A percentile compares a stretch with the other conserved stretches of the same genome.
Evolutionary conservation across 2,329 filamentous ascomycete genomes (phyloP).

Genomic region (Didymella exigua): DNA sequence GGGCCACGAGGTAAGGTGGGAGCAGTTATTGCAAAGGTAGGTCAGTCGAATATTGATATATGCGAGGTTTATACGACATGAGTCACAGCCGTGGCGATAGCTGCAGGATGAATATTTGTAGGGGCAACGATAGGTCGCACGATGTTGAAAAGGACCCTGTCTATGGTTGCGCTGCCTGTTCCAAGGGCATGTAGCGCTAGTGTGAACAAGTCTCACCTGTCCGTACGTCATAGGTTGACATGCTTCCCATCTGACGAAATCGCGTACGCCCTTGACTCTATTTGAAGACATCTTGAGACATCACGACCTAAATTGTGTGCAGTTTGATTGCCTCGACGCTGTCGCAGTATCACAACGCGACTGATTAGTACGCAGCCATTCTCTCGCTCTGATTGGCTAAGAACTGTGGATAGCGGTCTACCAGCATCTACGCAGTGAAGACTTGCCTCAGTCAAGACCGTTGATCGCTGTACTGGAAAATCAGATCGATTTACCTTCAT

Average conservation of each 20-base stretch:
- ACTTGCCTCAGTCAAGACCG: too few relatives aligned
- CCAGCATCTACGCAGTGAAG: too few relatives aligned
- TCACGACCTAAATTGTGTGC: too few relatives aligned
- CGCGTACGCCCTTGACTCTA: too few relatives aligned
- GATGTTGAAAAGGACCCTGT: slow-evolving; percentile 11
- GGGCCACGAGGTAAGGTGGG: slow-evolving; percentile 21
- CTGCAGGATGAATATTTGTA: slow-evolving; percentile 9
- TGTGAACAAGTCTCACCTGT: slow-evolving; percentile 6
- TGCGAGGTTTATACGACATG: slow-evolving; percentile 43
- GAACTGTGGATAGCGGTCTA: too few relatives aligned
- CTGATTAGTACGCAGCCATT: neutral
- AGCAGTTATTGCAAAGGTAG: slow-evolving; percentile 44
- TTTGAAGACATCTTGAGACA: too few relatives aligned
- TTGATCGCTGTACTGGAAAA: too few relatives aligned
- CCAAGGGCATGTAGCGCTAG: slow-evolving; percentile 11
- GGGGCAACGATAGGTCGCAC: slow-evolving; percentile 12
- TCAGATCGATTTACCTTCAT: too few relatives aligned
- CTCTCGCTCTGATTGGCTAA: neutral
- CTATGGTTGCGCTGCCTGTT: slow-evolving; percentile 11
- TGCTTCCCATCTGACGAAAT: neutral
- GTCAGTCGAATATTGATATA: slow-evolving; percentile 33
- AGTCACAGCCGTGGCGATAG: slow-evolving; percentile 34
- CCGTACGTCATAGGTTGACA: slow-evolving; percentile 10
- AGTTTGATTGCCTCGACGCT: too few relatives aligned
- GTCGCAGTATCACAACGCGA: too few relatives aligned